phyloP scores from a whole-genome alignment of 129 eudicot species.

The Scalesia atractyloides region DNA sequence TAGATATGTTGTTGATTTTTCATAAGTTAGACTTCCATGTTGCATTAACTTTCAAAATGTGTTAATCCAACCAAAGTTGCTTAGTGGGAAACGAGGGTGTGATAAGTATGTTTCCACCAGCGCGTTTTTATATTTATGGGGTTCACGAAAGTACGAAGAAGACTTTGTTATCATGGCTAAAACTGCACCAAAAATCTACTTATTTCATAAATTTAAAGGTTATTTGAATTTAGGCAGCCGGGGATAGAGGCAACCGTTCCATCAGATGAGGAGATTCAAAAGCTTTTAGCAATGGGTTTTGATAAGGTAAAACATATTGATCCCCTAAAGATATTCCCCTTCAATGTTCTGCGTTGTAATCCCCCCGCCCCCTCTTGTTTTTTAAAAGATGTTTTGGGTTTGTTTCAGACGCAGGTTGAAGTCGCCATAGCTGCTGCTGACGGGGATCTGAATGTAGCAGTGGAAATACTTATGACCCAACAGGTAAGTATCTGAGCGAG shows the following conservation, averaged over 20 bases:
- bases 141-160: too few species aligned
- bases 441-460: constrained; percentile 81
- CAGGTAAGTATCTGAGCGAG: constrained; percentile 48
- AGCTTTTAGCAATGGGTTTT: constrained; percentile 93
- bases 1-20: too few species aligned
- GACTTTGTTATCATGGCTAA: too few species aligned
- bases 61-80: too few species aligned
- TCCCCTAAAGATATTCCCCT: background rate
- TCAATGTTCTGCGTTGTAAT: background rate
- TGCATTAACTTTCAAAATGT: too few species aligned
- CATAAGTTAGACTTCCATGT: too few species aligned
- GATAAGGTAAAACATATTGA: constrained; percentile 61
- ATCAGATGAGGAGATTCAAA: constrained; percentile 73
- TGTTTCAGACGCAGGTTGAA: constrained; percentile 91
- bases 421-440: constrained; percentile 97
- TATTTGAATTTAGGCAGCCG: constrained; percentile 48
- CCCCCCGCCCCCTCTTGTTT: background rate
- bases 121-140: too few species aligned
- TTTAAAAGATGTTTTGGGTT: constrained; percentile 15
- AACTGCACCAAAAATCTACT: background rate
- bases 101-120: too few species aligned
- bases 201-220: background rate
- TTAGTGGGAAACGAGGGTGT: too few species aligned
- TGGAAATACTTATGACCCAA: constrained; percentile 94
- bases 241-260: constrained; percentile 46